Base-by-base conservation (phyloP, 2,329 filamentous ascomycete species). In the Penicillium sp. region DNA sequence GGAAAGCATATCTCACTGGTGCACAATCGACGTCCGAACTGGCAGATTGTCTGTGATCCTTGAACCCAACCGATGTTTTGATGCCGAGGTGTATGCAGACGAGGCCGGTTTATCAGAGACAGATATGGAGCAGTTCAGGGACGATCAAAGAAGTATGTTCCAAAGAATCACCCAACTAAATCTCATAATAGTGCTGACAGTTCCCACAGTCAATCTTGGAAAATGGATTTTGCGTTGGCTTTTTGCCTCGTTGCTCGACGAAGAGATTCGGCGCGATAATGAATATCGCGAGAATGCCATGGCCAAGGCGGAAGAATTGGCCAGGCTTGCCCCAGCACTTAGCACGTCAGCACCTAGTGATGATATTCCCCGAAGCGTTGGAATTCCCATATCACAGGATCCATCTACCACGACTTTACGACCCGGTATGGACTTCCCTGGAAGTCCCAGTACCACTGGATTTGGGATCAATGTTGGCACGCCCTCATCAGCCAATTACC, bases 31-130 rank as follows among this genome's bases (percentile, higher is more conserved):
- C 66, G 92, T 93, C 17, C 88, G 93, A 62, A 97, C 93, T 4
- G 94, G 94, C 29, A 91, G 90, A 56, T 78, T 99, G 49, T 93
- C 91, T 2, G 93, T 97, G 3, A 87, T 95, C 15, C 74, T 99
- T 15, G 94, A 99, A 67, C 90, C 92, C 33, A 95, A 94, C 65
- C 95, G 95, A 62, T 97, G 92, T 69, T 99, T 99, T 63, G 94
- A 99, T 72, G 94, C 92, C 13, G 94, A 99, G 67, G 89, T 96
- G 72, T 99, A 99, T 69, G 93, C 91, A 1, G 94, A 99, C 68
- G 92, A 97, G 72, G 77, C 95, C 29, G 79, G 86, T 33, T 62
- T 93, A 48, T 82, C 58, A 21, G 34, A 52, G 6, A 39, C 88
- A 9, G 87, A 91, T 56, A 78, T 84, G n/a, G 78, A 89, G 15